Base-by-base conservation (phyloP, 176 grass and related monocot species). In the Eragrostis curvula region DNA sequence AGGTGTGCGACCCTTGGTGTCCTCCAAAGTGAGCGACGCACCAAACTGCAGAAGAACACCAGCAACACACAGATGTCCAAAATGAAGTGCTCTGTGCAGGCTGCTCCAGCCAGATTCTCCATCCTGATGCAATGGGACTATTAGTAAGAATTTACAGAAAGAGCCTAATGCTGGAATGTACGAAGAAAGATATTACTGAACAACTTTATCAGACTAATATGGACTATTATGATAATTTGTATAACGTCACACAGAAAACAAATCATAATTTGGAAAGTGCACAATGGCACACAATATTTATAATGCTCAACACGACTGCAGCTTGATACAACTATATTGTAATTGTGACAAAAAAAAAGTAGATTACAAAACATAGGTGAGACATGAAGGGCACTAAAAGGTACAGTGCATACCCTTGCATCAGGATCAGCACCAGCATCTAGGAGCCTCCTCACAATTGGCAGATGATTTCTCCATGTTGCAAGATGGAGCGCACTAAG, bases 91-190 rank as follows among this genome's bases (percentile, higher is more conserved):
- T 82, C 96, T 93, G 70, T 99, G 96, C 46, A 99, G 68, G 66
- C 96, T 99, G 87, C 96, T 92, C 96, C 96, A 99, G 53, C 96
- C 96, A 17, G 96, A 99, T 74, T 99, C 96, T 70, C 93, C 96
- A 88, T 99, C 96, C 96, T 99, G 86, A 76, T 85, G 71, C 58
- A 62, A 27, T 42, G 16, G 21, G 65, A 59, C 21, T 66, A 80
- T 39, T 15, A 81, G 41, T 68, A 70, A 25, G 15, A 88, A 73
- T 48, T 58, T 49, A 36, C 25, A 83, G 2, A 57, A 9, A 79
- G 17, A 55, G 79, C 43, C 7, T 25, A 47, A 68, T 23, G 28
- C 16, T 68, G 44, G 11, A 42, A 79, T 21, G 32, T 9, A 79
- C 28, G 10, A 70, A 79, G 67, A 16, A 50, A 71, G 25, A 53